Conservation (phyloP, 2,329 filamentous ascomycete genomes). For the Tolypocladium capitatum region DNA sequence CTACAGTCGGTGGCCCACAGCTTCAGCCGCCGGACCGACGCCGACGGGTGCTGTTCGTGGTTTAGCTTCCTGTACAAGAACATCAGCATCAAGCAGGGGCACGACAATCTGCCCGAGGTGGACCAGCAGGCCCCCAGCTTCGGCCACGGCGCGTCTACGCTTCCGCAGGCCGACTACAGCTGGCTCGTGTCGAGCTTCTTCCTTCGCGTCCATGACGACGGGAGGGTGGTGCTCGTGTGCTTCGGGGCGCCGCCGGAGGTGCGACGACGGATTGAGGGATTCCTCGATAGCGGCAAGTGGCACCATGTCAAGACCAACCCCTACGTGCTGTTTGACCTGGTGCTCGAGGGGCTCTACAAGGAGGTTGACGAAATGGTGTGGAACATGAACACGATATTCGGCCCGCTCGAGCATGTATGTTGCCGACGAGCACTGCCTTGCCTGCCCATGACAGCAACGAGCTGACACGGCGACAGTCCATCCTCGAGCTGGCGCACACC, state of each 20-base stretch:
- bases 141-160: conserved; percentile 3
- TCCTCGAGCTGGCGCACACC: conserved; percentile 12
- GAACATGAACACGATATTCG: conserved; percentile 17
- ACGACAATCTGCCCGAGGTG: conserved; percentile 8
- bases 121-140: conserved; percentile 10
- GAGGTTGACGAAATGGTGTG: conserved; percentile 15
- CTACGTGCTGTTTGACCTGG: conserved; percentile 16
- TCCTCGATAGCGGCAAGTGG: conserved; percentile 12
- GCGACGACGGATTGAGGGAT: conserved; percentile 10
- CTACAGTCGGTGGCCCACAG: conserved; percentile 19
- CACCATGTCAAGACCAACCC: conserved; percentile 10
- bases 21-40: conserved; percentile 14
- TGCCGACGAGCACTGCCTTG: not conserved
- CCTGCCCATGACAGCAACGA: not conserved
- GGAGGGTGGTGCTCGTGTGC: conserved; percentile 10
- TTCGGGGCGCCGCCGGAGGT: conserved; percentile 12
- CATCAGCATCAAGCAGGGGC: conserved; percentile 10
- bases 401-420: conserved; percentile 15
- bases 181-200: conserved; percentile 16
- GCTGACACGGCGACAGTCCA: conserved; percentile 7
- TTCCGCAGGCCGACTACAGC: conserved; percentile 15
- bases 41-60: conserved; percentile 15
- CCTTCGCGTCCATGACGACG: conserved; percentile 8
- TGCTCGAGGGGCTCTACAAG: conserved; percentile 14
- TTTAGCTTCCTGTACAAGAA: conserved; percentile 23